A percentile compares a stretch with the other conserved stretches of the same genome.
phyloP scores from a whole-genome alignment of 352 stramenopile species.

The Pythium graminicola region DNA sequence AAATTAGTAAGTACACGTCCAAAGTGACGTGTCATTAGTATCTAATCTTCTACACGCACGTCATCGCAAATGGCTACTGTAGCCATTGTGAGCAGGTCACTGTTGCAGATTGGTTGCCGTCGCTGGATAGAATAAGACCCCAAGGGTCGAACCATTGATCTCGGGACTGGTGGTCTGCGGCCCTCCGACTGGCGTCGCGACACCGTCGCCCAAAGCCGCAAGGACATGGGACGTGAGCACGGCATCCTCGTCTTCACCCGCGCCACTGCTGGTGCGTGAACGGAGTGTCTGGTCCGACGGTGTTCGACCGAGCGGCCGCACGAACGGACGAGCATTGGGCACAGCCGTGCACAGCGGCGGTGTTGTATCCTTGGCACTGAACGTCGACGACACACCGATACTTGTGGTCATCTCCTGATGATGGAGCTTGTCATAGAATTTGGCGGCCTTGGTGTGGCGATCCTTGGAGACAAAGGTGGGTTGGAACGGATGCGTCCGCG shows the following conservation, averaged over 20 bases:
- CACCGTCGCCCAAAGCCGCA: slow-evolving; percentile 34
- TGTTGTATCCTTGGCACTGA: slow-evolving; percentile 22
- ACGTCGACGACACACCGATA: neutral
- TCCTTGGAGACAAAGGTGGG: slow-evolving; percentile 46
- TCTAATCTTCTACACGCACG: too few relatives aligned
- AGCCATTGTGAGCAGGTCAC: too few relatives aligned
- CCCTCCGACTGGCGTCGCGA: too few relatives aligned
- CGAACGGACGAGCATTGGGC: slow-evolving; percentile 45
- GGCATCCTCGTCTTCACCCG: slow-evolving; percentile 43
- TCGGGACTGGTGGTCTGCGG: too few relatives aligned
- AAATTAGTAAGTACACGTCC: too few relatives aligned
- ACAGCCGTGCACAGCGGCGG: slow-evolving; percentile 40
- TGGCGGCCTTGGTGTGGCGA: slow-evolving; percentile 27
- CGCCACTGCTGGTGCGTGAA: slow-evolving; percentile 30
- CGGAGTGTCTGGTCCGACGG: slow-evolving; percentile 8
- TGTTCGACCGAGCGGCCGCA: slow-evolving; percentile 47
- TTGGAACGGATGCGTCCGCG: slow-evolving; percentile 54
- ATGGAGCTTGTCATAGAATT: slow-evolving; percentile 56
- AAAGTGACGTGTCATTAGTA: too few relatives aligned
- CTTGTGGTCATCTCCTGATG: slow-evolving; percentile 13
- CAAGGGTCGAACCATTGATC: too few relatives aligned
- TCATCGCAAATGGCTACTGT: too few relatives aligned
- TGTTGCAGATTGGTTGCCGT: too few relatives aligned
- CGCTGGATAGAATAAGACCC: too few relatives aligned
- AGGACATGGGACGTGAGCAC: slow-evolving; percentile 51